Percentiles rank a stretch among this genome's conserved stretches.
Conservation (phyloP, 129 eudicot species). For the Pseudognaphalium luteoalbum region DNA sequence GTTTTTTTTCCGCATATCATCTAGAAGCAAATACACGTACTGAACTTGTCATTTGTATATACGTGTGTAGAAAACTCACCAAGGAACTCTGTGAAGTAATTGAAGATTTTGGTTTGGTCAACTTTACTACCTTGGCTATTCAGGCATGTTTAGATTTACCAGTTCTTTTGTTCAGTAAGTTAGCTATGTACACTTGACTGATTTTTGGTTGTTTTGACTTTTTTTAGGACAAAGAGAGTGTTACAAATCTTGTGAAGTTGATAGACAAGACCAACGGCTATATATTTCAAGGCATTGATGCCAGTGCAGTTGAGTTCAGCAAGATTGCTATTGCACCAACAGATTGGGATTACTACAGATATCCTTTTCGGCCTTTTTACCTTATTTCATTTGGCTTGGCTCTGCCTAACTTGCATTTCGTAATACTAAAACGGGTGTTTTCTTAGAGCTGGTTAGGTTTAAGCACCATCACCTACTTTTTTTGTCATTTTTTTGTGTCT, state of each 20-base stretch:
- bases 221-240: conserved; percentile 66
- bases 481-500: neutral
- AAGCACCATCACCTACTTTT: neutral
- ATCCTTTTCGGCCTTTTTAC: conserved; percentile 54
- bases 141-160: conserved; percentile 43
- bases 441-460: neutral
- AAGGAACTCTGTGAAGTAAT: conserved; percentile 92
- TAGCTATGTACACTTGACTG: neutral
- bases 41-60: neutral
- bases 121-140: conserved; percentile 83
- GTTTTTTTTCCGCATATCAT: neutral
- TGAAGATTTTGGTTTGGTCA: conserved; percentile 70
- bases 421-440: neutral
- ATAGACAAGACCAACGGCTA: conserved; percentile 92
- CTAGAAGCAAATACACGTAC: neutral
- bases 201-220: neutral
- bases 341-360: conserved; percentile 63
- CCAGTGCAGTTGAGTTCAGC: conserved; percentile 85
- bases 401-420: neutral
- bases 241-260: conserved; percentile 75
- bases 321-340: conserved; percentile 69
- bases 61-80: conserved; percentile 70
- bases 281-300: conserved; percentile 82
- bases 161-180: neutral
- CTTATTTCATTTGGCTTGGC: neutral